Evolutionary conservation across 2,329 filamentous ascomycete genomes (phyloP).

Genomic region (Claviceps fusiformis): DNA sequence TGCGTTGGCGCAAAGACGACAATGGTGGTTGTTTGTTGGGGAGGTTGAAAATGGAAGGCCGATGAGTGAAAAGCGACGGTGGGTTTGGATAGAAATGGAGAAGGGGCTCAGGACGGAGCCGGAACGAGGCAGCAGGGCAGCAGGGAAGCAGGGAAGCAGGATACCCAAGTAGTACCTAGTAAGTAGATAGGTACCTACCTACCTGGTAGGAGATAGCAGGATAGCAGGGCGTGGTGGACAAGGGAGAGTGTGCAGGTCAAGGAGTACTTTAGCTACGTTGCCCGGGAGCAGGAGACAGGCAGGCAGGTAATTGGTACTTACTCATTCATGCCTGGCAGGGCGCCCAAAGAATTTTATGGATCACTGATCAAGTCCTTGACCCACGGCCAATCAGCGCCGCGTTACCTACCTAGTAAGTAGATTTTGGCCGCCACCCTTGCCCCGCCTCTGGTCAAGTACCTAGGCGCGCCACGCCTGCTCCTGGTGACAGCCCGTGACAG

Average conservation of each 20-base stretch:
- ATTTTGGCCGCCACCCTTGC: not conserved
- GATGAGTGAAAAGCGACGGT: constrained; percentile 18
- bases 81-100: constrained; percentile 17
- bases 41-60: constrained; percentile 16
- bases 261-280: too few species aligned
- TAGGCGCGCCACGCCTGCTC: too few species aligned
- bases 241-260: too few species aligned
- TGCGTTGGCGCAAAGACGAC: constrained; percentile 7
- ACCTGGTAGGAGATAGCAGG: too few species aligned
- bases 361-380: not conserved
- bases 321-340: not conserved
- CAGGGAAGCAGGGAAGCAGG: not conserved
- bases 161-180: too few species aligned
- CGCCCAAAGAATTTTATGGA: not conserved
- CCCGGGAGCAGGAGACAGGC: not conserved
- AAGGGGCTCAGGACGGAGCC: constrained; percentile 17
- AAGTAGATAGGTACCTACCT: too few species aligned
- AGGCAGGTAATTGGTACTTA: too few species aligned
- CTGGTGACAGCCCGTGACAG: too few species aligned
- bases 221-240: too few species aligned
- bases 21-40: constrained; percentile 13
- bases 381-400: not conserved
- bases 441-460: not conserved
- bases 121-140: constrained; percentile 7
- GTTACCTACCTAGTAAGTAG: not conserved